Evolutionary conservation across 2,329 filamentous ascomycete species (phyloP), one percentile per base, ranked within the genome.

Genomic region (Fusarium fracticaudum): DNA sequence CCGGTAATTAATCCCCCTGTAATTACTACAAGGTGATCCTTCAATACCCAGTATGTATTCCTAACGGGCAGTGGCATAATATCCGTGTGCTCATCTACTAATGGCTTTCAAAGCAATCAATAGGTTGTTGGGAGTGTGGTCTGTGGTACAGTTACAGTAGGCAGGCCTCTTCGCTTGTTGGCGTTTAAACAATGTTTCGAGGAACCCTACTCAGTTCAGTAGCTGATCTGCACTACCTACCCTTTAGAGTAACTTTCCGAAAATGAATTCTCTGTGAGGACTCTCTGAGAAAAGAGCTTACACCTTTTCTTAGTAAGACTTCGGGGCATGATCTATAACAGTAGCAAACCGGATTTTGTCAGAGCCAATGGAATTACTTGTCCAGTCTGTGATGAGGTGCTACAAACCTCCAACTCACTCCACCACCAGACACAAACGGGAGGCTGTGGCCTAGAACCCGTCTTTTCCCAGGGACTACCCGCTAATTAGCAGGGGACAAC

Each of bases 391-490:
- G 35, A 53, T 31, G 38, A 54, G n/a, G 43, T 58, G 53, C 65
- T 35, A 54, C 38, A 33, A 59, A 38, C 24, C 53, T 44, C 18
- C 43, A 61, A 59, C 73, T 57, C 69, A 59, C 73, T 57, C 69
- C 72, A 64, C 69, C 72, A 64, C 62, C 35, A 38, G 33, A 60
- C 33, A 37, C 53, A 58, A 51, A 68, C 38, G 63, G 44, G 26
- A 60, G 26, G 26, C 40, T 48, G 37, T 61, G 59, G 71, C 59
- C 59, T 48, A 69, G 63, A 72, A 50, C 54, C 59, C 61, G 59
- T 69, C 55, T 54, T 60, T 54, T 63, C 47, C 64, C 63, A 73
- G 63, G 71, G 71, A 70, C 67, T 59, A 61, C 63, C 71, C 71
- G 71, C 71, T 55, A 69, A 69, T 55, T 50, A 55, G 64, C 67